Evolutionary conservation across 2,329 filamentous ascomycete species (phyloP).

Genomic region (Phoma sp.): DNA sequence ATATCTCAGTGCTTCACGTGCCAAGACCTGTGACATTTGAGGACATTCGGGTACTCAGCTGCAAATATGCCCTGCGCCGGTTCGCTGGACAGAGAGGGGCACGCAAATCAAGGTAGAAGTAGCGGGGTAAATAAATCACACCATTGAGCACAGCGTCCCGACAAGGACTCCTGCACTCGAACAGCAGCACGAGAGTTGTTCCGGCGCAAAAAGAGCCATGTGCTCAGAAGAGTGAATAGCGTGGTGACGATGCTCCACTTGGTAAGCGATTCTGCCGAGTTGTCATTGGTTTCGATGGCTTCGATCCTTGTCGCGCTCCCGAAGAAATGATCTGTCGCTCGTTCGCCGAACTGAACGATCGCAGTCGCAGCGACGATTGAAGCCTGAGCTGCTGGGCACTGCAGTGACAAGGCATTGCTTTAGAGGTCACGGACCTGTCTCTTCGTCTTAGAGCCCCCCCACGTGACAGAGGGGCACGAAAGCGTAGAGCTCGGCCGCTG

Average conservation of each 20-base stretch:
- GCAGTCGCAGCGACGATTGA: neutral
- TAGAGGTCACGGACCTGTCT: neutral
- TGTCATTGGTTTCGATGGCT: conserved; percentile 23
- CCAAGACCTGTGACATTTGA: conserved; percentile 17
- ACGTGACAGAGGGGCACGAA: conserved; percentile 11
- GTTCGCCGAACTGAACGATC: conserved; percentile 5
- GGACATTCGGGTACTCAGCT: conserved; percentile 18
- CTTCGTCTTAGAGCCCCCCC: neutral
- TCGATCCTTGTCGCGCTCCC: conserved; percentile 11
- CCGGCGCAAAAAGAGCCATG: conserved; percentile 16
- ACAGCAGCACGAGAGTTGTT: conserved; percentile 11
- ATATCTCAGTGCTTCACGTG: conserved; percentile 18
- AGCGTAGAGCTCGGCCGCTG: neutral
- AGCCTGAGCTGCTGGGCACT: neutral
- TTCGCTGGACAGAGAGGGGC: conserved; percentile 14
- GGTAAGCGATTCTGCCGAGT: conserved; percentile 21
- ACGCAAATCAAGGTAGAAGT: neutral
- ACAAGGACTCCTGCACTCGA: conserved; percentile 2
- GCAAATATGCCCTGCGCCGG: conserved; percentile 12
- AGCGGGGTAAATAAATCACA: conserved; percentile 10
- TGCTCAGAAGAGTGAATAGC: conserved; percentile 22
- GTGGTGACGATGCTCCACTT: conserved; percentile 18
- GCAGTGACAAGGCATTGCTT: neutral
- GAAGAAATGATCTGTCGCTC: conserved; percentile 5
- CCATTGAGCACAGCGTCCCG: conserved; percentile 9